Base-by-base conservation (phyloP, 176 grass and related monocot genomes). In the Raddia guianensis region DNA sequence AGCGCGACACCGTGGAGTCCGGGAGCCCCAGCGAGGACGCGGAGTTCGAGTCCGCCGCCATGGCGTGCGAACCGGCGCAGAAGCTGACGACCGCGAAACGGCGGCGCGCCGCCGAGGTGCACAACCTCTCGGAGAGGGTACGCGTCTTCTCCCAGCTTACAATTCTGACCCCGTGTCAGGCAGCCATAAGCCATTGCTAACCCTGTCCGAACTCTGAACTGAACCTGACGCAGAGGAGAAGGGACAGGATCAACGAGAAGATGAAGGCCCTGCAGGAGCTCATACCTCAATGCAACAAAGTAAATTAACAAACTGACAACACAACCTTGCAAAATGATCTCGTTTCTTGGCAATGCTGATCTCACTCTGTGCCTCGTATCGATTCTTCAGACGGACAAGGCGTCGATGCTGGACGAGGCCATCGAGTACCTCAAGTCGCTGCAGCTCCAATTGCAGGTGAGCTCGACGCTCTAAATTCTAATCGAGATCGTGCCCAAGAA, bases 251-350 rank as follows among this genome's bases (percentile, higher is more conserved):
- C 66, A 98, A 98, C 43, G 81, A 91, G 84, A 98, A 98, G 78
- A 94, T 98, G 92, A 98, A 90, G 70, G 92, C 92, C n/a, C 64
- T 98, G 62, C 92, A 94, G 63, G 90, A 98, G 49, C 92, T 98
- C 74, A 91, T 98, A 54, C 95, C 95, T 63, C 81, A 93, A 84
- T 94, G 90, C 84, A 98, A 93, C 86, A 93, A 94, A 66, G 95
- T 98, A 83, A 40, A 40, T 32, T 48, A 20, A 15, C 54, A 32
- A 12, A 52, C 4, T 40, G 4, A 40, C 47, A 27, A 18, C 5
- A 27, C 34, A n/a, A 57, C n/a, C 5, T 60, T 43, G 13, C 4
- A 74, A 34, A 74, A 34, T n/a, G 8, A 63, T 51, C 54, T 21
- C 34, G 12, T 63, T 66, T 1, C 51, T 12, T 35, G 27, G 27